A percentile compares a stretch with the other conserved stretches of the same genome.
Evolutionary conservation across 768 basidiomycete genomes (phyloP).

Genomic region (Ramaria sp.): DNA sequence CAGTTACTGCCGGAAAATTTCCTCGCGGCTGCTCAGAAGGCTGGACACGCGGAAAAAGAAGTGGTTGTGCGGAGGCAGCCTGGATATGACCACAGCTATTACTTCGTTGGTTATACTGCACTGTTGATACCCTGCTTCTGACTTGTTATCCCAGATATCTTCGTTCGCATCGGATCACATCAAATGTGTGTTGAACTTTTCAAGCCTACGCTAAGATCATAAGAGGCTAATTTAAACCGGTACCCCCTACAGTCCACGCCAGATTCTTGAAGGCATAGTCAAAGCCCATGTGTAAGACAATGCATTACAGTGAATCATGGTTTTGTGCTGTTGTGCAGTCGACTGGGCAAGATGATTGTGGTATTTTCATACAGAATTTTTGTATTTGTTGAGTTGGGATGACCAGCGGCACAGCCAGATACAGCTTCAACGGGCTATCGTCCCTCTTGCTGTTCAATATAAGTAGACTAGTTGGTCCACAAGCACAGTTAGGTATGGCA

Average conservation of each 20-base stretch:
- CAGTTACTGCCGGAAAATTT: conserved; percentile 91
- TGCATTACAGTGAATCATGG: too few relatives aligned
- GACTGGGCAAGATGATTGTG: too few relatives aligned
- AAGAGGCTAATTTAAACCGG: conserved; percentile 13
- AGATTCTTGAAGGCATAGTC: conserved; percentile 62
- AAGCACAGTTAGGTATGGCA: too few relatives aligned
- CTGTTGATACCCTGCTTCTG: neutral
- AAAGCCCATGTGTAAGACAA: too few relatives aligned
- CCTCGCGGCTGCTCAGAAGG: conserved; percentile 60
- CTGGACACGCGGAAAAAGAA: conserved; percentile 62
- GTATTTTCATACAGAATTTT: too few relatives aligned
- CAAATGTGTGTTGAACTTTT: conserved; percentile 48
- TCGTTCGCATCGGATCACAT: conserved; percentile 87
- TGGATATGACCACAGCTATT: conserved; percentile 86
- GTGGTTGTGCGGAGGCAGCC: conserved; percentile 72
- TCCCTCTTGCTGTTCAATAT: too few relatives aligned
- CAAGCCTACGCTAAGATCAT: conserved; percentile 11
- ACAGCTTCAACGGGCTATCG: too few relatives aligned
- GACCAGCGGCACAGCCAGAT: too few relatives aligned
- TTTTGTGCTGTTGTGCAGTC: too few relatives aligned
- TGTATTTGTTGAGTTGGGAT: too few relatives aligned
- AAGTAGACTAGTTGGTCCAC: too few relatives aligned
- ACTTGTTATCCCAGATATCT: conserved; percentile 47
- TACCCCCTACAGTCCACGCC: conserved; percentile 57
- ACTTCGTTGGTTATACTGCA: conserved; percentile 46